These are phyloP conservation scores for Neltuma alba DNA, from an alignment of 306 rosid genomes.

Conservation along the genomic window DNA sequence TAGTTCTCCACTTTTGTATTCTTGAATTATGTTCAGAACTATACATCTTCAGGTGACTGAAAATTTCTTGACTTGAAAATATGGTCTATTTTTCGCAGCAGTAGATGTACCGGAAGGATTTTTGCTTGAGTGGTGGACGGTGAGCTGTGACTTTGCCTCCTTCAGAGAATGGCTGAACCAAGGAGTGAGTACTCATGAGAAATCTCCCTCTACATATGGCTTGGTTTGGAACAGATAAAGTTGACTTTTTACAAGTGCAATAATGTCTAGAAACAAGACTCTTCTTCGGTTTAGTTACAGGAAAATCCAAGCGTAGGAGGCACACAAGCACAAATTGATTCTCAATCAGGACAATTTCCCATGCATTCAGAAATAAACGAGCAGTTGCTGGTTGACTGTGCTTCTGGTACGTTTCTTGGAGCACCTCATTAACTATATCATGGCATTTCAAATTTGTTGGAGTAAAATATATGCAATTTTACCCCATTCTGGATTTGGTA, in stretches of 20 bases:
- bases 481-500: too few species aligned
- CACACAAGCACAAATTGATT: constrained; percentile 3
- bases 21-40: neutral
- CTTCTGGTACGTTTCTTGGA: constrained; percentile 21
- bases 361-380: neutral
- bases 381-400: neutral
- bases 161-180: constrained; percentile 6
- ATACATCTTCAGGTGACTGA: neutral
- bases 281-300: constrained; percentile 15
- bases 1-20: neutral
- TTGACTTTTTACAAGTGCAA: neutral
- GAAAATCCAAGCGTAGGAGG: neutral
- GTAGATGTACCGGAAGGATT: constrained; percentile 37
- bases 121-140: constrained; percentile 38
- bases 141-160: neutral
- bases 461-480: too few species aligned
- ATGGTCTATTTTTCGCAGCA: constrained; percentile 30
- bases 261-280: neutral
- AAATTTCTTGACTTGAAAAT: constrained; percentile 1
- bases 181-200: neutral
- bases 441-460: too few species aligned
- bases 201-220: neutral
- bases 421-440: neutral
- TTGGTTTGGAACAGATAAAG: neutral
- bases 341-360: neutral